Evolutionary conservation across 352 stramenopile species (phyloP), one percentile per base, ranked within the genome.

Genomic region (Globisporangium emineosum): DNA sequence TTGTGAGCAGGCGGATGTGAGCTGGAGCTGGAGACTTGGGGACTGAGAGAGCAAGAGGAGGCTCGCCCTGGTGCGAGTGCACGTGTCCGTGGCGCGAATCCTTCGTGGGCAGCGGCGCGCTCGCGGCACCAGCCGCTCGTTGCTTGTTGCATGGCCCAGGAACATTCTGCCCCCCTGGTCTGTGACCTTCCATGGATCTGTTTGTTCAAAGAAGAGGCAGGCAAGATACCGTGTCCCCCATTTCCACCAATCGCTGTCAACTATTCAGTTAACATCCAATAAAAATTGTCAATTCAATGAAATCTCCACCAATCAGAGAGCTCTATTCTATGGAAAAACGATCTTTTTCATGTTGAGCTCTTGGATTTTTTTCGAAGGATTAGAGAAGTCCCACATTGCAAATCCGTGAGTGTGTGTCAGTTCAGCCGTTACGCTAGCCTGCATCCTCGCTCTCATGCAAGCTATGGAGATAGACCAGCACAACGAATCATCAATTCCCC

Each of bases 141-240:
- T 12, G 23, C 23, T 54, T 1, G 23, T 54, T 27, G 49, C 23
- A 33, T 54, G 10, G 49, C 23, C 23, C 23, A 32, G 17, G 23
- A 50, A 54, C 57, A 23, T 42, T 51, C 25, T 43, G n/a, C 19
- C 37, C 25, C 25, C n/a, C 42, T 29, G 29, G 40, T 30, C 19
- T 53, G 17, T 57, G 21, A 45, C 47, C 30, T 64, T 64, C 50
- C 59, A 64, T 27, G 29, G 35, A 64, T 58, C 47, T 23, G 32
- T 32, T 57, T 33, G 45, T 33, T 17, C 19, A 63, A 56, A 45
- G 29, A 25, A 19, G 9, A 63, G 35, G 9, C 5, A 30, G 7
- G 12, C 32, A 64, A 58, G 58, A 56, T 64, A 51, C 47, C 32
- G 9, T 29, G 42, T 57, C 42, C 30, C n/a, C 25, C 13, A 23